phyloP scores from a whole-genome alignment of 2,329 filamentous ascomycete genomes.

The Nemania sp. region DNA sequence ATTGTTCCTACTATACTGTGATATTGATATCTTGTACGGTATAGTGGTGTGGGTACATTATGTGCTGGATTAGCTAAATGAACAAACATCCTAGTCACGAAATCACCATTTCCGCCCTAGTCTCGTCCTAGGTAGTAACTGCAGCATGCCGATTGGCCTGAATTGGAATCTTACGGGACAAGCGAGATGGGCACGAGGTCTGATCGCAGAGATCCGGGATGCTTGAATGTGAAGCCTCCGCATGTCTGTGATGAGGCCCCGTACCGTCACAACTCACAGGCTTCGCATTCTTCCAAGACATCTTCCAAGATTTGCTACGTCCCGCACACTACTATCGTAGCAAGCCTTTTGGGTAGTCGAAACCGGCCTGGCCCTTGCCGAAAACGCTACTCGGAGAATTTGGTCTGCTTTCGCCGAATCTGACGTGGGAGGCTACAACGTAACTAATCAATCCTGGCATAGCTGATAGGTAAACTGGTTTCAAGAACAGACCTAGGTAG shows the following conservation, averaged over 20 bases:
- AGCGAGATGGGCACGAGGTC: slow-evolving; percentile 22
- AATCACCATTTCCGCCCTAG: slow-evolving; percentile 16
- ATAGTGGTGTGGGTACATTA: neutral
- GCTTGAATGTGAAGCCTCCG: neutral
- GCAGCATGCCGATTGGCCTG: slow-evolving; percentile 22
- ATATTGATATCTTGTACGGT: no score
- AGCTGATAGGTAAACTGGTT: neutral
- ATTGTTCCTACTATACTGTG: neutral
- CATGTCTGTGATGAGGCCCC: slow-evolving; percentile 1
- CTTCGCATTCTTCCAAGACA: slow-evolving; percentile 7
- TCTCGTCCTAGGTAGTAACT: neutral
- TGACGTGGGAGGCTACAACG: slow-evolving; percentile 17
- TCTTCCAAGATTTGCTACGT: slow-evolving; percentile 4
- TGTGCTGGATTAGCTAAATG: slow-evolving; percentile 7
- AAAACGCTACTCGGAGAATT: slow-evolving; percentile 26
- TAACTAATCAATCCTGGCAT: slow-evolving; percentile 8
- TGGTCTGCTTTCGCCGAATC: slow-evolving; percentile 15
- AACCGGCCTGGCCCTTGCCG: slow-evolving; percentile 26
- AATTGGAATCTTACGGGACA: slow-evolving; percentile 15
- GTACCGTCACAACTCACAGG: slow-evolving; percentile 5
- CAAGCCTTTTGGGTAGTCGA: neutral
- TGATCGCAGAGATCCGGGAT: slow-evolving; percentile 12
- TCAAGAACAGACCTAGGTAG: neutral
- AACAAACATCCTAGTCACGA: slow-evolving; percentile 8
- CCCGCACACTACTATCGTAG: slow-evolving; percentile 4